A percentile compares a stretch with the other conserved stretches of the same genome.
Conservation (phyloP, 805 yeast genomes). For the Starmerella gropengiesseri region DNA sequence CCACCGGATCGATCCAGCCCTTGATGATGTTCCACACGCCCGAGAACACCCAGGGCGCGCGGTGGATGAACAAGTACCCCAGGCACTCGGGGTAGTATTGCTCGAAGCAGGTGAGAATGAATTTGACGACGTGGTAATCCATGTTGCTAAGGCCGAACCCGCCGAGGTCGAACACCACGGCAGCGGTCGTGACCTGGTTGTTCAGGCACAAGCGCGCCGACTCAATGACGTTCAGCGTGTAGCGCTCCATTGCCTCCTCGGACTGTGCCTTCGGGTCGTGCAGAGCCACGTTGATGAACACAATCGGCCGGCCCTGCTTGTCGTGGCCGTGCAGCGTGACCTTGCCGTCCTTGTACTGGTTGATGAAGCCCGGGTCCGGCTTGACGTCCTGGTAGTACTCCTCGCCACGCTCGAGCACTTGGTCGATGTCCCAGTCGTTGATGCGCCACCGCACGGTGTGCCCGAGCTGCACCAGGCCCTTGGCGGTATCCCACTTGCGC, state of each 20-base stretch:
- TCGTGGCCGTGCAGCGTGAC: constrained; percentile 69
- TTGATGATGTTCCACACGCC: constrained; percentile 90
- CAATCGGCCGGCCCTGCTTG: constrained; percentile 62
- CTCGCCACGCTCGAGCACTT: constrained; percentile 62
- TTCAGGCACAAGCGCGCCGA: constrained; percentile 62
- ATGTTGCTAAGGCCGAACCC: constrained; percentile 84
- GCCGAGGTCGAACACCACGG: constrained; percentile 74
- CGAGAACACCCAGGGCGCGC: constrained; percentile 94
- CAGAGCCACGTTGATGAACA: constrained; percentile 64
- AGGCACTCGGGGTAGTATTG: constrained; percentile 94
- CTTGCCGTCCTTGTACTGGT: constrained; percentile 54
- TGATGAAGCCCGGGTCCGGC: constrained; percentile 36
- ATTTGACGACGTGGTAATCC: constrained; percentile 87
- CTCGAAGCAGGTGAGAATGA: constrained; percentile 78
- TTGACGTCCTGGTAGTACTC: constrained; percentile 40
- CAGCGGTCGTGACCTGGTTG: constrained; percentile 69
- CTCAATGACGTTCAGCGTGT: constrained; percentile 69
- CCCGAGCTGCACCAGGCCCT: constrained; percentile 60
- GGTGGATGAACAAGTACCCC: constrained; percentile 73
- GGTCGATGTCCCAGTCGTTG: constrained; percentile 49
- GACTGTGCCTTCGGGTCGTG: constrained; percentile 63
- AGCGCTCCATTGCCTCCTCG: constrained; percentile 60
- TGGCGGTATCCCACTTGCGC: constrained; percentile 69
- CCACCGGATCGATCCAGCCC: constrained; percentile 94
- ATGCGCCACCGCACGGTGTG: constrained; percentile 67